These are phyloP conservation scores for Leccinum subtestaceum DNA, from an alignment of 768 basidiomycete species.

Conservation along the genomic window DNA sequence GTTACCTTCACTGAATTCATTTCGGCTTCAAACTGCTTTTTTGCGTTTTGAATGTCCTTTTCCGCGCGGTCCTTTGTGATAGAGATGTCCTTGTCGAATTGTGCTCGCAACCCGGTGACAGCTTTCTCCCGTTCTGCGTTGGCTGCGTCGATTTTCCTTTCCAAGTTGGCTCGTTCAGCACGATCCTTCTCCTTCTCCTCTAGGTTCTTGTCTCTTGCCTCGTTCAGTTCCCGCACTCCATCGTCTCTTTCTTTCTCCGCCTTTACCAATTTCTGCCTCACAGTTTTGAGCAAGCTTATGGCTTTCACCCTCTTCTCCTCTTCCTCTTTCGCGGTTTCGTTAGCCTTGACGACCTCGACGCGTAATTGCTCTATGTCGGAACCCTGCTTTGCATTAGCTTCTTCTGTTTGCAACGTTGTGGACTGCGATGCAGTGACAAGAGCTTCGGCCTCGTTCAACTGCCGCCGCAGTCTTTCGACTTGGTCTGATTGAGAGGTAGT, in stretches of 20 bases:
- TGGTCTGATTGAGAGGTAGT: conserved; percentile 74
- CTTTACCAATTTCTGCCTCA: conserved; percentile 95
- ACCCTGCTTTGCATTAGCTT: conserved; percentile 47
- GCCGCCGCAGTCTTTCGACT: conserved; percentile 65
- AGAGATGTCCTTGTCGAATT: conserved; percentile 71
- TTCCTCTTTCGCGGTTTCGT: conserved; percentile 77
- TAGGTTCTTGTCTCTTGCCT: conserved; percentile 51
- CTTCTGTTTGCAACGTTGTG: conserved; percentile 47
- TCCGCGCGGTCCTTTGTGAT: conserved; percentile 65
- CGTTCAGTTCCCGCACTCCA: conserved; percentile 52
- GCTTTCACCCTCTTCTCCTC: conserved; percentile 97
- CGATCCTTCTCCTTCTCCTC: conserved; percentile 44
- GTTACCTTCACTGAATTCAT: conserved; percentile 68
- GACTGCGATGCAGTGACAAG: conserved; percentile 58
- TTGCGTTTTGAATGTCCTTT: conserved; percentile 62
- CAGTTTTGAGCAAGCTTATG: conserved; percentile 87
- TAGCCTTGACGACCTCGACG: conserved; percentile 59
- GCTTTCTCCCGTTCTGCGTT: conserved; percentile 65
- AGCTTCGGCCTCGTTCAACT: conserved; percentile 68
- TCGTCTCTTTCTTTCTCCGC: conserved; percentile 94
- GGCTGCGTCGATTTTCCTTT: conserved; percentile 59
- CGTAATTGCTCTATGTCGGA: conserved; percentile 58
- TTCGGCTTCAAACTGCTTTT: conserved; percentile 77
- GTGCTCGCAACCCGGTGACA: conserved; percentile 53
- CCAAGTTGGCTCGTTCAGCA: conserved; percentile 50